A percentile compares a stretch with the other conserved stretches of the same genome.
Conservation (phyloP, 164 flowering plant genomes). For the Annona squamosa region DNA sequence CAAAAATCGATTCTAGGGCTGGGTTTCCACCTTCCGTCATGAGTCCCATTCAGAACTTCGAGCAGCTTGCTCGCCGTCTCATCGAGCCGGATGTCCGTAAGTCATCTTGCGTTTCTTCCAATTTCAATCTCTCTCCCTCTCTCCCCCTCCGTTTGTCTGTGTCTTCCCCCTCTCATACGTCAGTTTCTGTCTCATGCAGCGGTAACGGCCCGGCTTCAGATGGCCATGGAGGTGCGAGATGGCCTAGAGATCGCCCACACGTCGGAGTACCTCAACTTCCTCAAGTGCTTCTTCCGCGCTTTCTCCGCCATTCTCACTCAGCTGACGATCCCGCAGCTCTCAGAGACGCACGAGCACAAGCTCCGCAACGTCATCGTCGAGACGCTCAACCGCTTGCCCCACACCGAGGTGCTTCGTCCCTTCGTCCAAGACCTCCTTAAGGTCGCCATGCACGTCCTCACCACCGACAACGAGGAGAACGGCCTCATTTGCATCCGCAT, state of each 20-base stretch:
- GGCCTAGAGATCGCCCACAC: constrained; percentile 93
- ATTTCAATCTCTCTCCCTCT: not conserved
- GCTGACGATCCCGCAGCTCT: constrained; percentile 75
- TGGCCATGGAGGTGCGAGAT: constrained; percentile 95
- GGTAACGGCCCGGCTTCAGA: constrained; percentile 61
- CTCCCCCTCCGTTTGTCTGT: not conserved
- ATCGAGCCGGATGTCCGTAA: constrained; percentile 71
- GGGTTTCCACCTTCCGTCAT: constrained; percentile 17
- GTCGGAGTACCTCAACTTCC: constrained; percentile 84
- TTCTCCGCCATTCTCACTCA: constrained; percentile 66
- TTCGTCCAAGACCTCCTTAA: constrained; percentile 91
- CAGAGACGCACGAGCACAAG: constrained; percentile 80
- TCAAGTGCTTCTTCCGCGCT: constrained; percentile 76
- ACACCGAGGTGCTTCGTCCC: constrained; percentile 90
- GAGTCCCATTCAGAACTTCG: constrained; percentile 97
- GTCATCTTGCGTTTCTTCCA: not conserved
- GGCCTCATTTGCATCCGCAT: constrained; percentile 85
- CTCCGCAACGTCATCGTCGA: constrained; percentile 80
- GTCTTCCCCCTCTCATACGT: not conserved
- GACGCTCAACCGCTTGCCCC: constrained; percentile 87
- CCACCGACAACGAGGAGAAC: constrained; percentile 88
- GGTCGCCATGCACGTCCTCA: constrained; percentile 92
- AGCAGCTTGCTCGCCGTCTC: constrained; percentile 73
- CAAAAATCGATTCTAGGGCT: not conserved
- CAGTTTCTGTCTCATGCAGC: constrained; percentile 25